Base-by-base conservation (phyloP, 306 rosid genomes). In the Casuarina equisetifolia region DNA sequence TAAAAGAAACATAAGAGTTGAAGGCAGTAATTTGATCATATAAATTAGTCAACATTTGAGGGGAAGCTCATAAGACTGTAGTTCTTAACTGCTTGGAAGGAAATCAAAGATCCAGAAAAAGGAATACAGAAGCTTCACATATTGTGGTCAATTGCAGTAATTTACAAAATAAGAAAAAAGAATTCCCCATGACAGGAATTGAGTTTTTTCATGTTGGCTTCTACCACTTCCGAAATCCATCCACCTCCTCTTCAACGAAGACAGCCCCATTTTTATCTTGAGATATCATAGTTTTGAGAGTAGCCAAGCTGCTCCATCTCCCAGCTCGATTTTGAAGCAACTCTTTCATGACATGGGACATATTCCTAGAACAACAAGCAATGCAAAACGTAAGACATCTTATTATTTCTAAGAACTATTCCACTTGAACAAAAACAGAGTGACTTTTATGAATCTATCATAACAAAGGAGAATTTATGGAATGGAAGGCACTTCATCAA, bases 331-430 rank as follows among this genome's bases (percentile, higher is more conserved):
- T 91, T 91, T 74, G 98, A 84, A 85, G 98, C 97, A 81, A 85
- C 99, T 72, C 98, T 82, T 84, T 96, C 98, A 59, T 90, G 99
- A 74, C 98, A 90, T 3, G 98, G 98, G 74, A 90, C 94, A 12
- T 96, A 96, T 8, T 92, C 99, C 99, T 96, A 83, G 6, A 72
- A 77, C 49, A 52, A 35, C 13, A 49, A 73, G 70, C 4, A 17
- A 73, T 51, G 53, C 44, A 78, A 53, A 73, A 80, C 80, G 25
- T 9, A 39, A 36, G 50, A 15, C 20, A 44, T 44, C 67, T 70
- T 45, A 70, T 67, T 69, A 67, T 32, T 9, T 1, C 45, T 16
- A 57, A 17, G 25, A 68, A 80, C 59, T 16, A 46, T 62, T 20
- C 19, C 12, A 17, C 35, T 7, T 38, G 7, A 57, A 57, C 5